Conservation (phyloP, 108 stramenopile genomes). For the Aureococcus anophagefferens region DNA sequence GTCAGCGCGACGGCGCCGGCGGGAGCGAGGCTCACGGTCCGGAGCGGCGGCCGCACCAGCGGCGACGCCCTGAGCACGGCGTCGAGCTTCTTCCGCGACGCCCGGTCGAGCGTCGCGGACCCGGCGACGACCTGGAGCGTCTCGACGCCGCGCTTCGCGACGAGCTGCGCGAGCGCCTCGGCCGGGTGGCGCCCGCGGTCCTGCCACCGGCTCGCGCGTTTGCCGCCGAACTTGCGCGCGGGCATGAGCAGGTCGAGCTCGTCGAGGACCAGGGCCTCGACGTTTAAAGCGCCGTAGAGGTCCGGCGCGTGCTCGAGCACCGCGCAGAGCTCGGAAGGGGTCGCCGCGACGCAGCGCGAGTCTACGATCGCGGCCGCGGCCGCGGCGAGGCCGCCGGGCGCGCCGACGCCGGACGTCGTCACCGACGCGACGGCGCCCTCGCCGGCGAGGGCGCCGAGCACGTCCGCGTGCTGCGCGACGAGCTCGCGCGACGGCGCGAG, state of each 20-base stretch:
- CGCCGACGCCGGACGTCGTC: not conserved
- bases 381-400: not conserved
- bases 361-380: not conserved
- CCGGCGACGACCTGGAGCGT: not conserved
- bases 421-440: not conserved
- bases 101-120: not conserved
- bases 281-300: not conserved
- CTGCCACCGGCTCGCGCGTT: not conserved
- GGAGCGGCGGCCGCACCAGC: not conserved
- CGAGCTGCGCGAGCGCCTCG: not conserved
- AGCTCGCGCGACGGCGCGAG: not conserved
- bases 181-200: not conserved
- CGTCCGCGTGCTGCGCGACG: not conserved
- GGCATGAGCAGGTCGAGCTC: not conserved
- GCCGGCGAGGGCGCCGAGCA: not conserved
- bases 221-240: not conserved
- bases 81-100: not conserved
- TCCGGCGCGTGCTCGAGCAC: not conserved
- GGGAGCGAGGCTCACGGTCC: not conserved
- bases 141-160: not conserved
- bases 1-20: not conserved
- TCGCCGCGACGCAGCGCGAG: not conserved
- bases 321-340: not conserved
- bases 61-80: not conserved
- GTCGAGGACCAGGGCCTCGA: not conserved